These are phyloP conservation scores for Trichocomaceae sp. DNA, from an alignment of 2,329 filamentous ascomycete species.

Conservation along the genomic window DNA sequence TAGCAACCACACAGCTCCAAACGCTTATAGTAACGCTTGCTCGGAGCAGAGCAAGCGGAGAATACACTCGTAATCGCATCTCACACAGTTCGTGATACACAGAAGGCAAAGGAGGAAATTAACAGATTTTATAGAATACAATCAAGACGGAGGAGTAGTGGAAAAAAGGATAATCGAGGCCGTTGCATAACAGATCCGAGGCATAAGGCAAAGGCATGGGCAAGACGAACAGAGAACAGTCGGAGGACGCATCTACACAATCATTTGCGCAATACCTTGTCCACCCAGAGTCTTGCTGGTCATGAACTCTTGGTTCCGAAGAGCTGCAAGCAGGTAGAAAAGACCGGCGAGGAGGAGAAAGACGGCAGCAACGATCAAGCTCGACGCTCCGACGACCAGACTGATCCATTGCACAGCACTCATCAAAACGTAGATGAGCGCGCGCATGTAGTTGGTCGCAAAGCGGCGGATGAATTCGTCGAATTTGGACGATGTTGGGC, in stretches of 20 bases:
- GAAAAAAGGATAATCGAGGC: not conserved
- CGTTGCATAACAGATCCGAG: not conserved
- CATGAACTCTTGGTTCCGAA: conserved; percentile 42
- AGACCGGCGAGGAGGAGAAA: conserved; percentile 67
- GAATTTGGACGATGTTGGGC: conserved; percentile 85
- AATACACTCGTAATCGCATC: not conserved
- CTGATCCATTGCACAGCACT: conserved; percentile 79
- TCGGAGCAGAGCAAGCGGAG: not conserved
- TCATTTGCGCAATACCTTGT: conserved; percentile 93
- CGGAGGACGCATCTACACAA: conserved; percentile 61
- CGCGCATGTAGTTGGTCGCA: conserved; percentile 95
- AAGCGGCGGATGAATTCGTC: conserved; percentile 84
- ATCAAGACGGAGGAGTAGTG: not conserved
- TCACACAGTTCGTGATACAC: not conserved
- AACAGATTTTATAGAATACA: not conserved
- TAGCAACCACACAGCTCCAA: not conserved
- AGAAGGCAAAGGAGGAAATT: not conserved
- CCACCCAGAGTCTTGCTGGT: conserved; percentile 91
- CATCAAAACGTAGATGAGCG: conserved; percentile 76
- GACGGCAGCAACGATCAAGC: conserved; percentile 78
- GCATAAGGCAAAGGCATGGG: not conserved
- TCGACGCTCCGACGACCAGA: conserved; percentile 57
- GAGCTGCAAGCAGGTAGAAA: conserved; percentile 59
- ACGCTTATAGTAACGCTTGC: not conserved
- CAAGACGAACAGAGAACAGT: not conserved